phyloP scores from a whole-genome alignment of 306 rosid genomes.

The Senna tora region DNA sequence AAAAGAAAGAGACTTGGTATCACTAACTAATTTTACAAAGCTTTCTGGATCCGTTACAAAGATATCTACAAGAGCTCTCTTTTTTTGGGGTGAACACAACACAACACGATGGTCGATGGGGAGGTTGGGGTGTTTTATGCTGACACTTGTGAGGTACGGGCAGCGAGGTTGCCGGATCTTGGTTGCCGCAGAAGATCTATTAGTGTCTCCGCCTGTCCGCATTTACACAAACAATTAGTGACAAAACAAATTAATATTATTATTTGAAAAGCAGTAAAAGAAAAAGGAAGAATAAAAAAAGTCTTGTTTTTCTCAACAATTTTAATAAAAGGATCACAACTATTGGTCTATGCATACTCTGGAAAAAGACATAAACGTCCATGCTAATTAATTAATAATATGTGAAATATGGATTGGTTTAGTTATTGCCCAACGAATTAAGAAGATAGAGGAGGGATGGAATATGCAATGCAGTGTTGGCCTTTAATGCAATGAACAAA shows the following conservation, averaged over 20 bases:
- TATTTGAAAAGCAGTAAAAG: not conserved
- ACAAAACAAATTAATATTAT: conserved; percentile 24
- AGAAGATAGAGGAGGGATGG: too few relatives aligned
- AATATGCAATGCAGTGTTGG: not conserved
- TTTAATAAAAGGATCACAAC: too few relatives aligned
- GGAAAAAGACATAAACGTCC: not conserved
- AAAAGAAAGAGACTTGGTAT: conserved; percentile 32
- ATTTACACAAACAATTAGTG: conserved; percentile 39
- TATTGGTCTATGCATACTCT: conserved; percentile 5
- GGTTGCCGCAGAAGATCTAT: conserved; percentile 95
- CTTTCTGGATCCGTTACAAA: conserved; percentile 43
- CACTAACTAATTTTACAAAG: conserved; percentile 57
- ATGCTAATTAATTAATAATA: not conserved
- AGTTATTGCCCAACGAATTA: conserved; percentile 6
- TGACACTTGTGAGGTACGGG: conserved; percentile 52
- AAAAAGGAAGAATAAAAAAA: too few relatives aligned
- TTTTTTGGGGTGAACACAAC: conserved; percentile 1
- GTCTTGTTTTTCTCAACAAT: too few relatives aligned
- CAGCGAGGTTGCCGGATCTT: conserved; percentile 76
- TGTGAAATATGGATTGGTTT: not conserved
- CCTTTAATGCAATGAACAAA: conserved; percentile 12
- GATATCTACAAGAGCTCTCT: conserved; percentile 60
- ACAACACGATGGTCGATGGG: not conserved
- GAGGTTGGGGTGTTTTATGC: conserved; percentile 30
- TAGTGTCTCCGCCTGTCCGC: conserved; percentile 86